A percentile compares a stretch with the other conserved stretches of the same genome.
Evolutionary conservation across 75 land plant species (phyloP).

Genomic region (Pinus tabuliformis): DNA sequence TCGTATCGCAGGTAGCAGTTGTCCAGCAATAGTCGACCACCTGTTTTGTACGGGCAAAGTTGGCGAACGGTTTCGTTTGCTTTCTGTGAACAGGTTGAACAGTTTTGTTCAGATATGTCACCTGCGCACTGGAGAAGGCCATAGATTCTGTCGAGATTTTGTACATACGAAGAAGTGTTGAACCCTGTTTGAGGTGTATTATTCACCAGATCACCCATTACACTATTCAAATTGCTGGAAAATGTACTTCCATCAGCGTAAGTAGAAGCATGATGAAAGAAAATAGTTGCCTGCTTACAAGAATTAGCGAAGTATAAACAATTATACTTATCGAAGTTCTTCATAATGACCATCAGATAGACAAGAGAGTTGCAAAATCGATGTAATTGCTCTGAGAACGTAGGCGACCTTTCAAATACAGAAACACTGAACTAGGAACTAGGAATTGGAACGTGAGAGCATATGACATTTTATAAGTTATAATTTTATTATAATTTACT

Average conservation of each 20-base stretch:
- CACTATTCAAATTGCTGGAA: neutral
- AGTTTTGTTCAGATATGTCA: neutral
- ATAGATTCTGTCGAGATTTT: neutral
- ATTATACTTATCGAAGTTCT: too few species aligned
- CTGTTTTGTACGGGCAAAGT: neutral
- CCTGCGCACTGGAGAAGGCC: neutral
- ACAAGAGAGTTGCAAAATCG: too few species aligned
- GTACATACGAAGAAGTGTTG: neutral
- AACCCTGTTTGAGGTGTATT: neutral
- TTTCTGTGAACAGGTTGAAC: neutral
- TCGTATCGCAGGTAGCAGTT: conserved; percentile 13
- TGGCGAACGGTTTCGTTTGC: neutral
- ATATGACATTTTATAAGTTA: too few species aligned
- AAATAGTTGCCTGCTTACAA: too few species aligned
- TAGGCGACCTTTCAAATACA: too few species aligned
- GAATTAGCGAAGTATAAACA: too few species aligned
- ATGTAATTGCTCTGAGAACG: too few species aligned
- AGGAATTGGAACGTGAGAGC: too few species aligned
- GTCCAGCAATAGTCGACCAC: neutral
- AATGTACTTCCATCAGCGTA: neutral
- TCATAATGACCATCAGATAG: too few species aligned
- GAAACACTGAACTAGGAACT: too few species aligned
- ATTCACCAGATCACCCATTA: neutral
- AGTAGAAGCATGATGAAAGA: too few species aligned
- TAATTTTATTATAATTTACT: too few species aligned